A percentile compares a stretch with the other conserved stretches of the same genome.
Conservation (phyloP, 2,329 filamentous ascomycete genomes). For the Cladosporium cucumerinum region DNA sequence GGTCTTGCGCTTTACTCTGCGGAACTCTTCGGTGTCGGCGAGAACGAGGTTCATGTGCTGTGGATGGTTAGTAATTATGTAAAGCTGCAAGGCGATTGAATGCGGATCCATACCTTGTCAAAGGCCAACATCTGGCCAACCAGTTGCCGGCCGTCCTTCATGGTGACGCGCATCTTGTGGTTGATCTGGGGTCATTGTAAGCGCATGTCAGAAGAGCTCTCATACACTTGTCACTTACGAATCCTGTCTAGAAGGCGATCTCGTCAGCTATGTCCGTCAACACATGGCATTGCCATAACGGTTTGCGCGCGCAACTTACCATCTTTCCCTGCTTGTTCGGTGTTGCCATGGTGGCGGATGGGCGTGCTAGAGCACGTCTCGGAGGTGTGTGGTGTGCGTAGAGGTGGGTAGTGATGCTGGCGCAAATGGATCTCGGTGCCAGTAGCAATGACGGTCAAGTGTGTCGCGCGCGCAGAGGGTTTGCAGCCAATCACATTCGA, state of each 20-base stretch:
- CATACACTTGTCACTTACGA: conserved; percentile 48
- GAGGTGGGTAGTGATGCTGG: neutral
- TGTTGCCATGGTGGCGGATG: conserved; percentile 41
- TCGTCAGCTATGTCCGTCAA: conserved; percentile 44
- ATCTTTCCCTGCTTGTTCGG: conserved; percentile 91
- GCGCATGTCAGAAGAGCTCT: neutral
- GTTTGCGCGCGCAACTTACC: conserved; percentile 60
- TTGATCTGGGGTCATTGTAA: conserved; percentile 68
- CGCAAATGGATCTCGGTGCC: neutral
- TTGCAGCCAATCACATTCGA: conserved; percentile 13
- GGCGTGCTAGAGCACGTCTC: conserved; percentile 27
- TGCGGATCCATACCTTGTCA: conserved; percentile 71
- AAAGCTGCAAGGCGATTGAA: neutral
- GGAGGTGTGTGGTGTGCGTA: neutral
- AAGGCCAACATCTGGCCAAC: conserved; percentile 98
- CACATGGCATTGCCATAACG: conserved; percentile 20
- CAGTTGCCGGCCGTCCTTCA: conserved; percentile 94
- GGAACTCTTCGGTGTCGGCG: conserved; percentile 96
- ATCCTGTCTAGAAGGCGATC: conserved; percentile 54
- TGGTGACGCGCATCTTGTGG: conserved; percentile 96
- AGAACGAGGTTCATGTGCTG: conserved; percentile 99
- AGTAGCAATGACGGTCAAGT: conserved; percentile 13
- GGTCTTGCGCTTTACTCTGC: conserved; percentile 72
- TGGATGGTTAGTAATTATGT: neutral
- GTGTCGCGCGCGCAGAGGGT: conserved; percentile 13